Conservation (phyloP, 148 eudicot species). For the Mesembryanthemum crystallinum region DNA sequence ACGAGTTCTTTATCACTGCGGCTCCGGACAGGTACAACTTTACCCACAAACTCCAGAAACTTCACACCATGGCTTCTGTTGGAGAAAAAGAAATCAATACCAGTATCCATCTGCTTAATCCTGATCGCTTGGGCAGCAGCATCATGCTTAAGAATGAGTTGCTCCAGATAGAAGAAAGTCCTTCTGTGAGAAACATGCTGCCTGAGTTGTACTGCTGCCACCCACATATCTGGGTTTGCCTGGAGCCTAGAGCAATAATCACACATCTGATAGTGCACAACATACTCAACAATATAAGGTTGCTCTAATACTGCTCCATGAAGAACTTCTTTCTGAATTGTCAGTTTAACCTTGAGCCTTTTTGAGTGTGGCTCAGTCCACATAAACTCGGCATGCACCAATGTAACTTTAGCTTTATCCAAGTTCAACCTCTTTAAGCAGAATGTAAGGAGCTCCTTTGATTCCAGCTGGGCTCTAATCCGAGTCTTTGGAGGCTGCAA, state of each 20-base stretch:
- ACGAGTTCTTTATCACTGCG: constrained; percentile 49
- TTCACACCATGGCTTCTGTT: constrained; percentile 65
- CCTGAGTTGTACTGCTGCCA: constrained; percentile 65
- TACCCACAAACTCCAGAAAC: constrained; percentile 68
- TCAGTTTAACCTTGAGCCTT: constrained; percentile 48
- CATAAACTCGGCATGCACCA: constrained; percentile 47
- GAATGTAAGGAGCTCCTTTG: constrained; percentile 68
- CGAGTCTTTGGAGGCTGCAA: constrained; percentile 75
- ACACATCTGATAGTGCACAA: constrained; percentile 68
- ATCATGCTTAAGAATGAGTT: constrained; percentile 58
- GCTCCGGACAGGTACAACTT: constrained; percentile 54
- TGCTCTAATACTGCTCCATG: constrained; percentile 67
- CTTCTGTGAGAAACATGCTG: constrained; percentile 77
- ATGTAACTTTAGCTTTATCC: constrained; percentile 40
- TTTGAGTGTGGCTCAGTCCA: constrained; percentile 53
- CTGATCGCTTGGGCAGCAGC: constrained; percentile 50
- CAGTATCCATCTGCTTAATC: constrained; percentile 52
- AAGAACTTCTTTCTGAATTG: constrained; percentile 49
- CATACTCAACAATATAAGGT: constrained; percentile 54
- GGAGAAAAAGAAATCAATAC: constrained; percentile 71
- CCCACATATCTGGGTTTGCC: constrained; percentile 81
- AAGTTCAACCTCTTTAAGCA: constrained; percentile 55
- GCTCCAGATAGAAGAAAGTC: constrained; percentile 66
- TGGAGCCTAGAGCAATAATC: constrained; percentile 60
- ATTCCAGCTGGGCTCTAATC: constrained; percentile 57